Base-by-base conservation (phyloP, 257 asterid genomes). In the Nicotiana obtusifolia region DNA sequence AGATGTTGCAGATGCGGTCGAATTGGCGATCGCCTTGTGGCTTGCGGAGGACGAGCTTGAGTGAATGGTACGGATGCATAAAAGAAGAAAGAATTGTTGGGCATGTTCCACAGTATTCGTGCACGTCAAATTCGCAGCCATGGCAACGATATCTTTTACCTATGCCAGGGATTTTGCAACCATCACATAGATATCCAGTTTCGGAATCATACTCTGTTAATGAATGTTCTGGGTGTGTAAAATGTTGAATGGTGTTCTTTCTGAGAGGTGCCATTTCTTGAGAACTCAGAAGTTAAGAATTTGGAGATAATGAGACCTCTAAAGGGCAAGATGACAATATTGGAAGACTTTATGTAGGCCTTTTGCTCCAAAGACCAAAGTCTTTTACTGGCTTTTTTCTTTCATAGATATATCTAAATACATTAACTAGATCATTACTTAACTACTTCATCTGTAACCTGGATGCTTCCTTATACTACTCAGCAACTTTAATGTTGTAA, bases 21-120 rank as follows among this genome's bases (percentile, higher is more conserved):
- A 62, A 30, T 33, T 22, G 33, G 57, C 19, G 82, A 16, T 64
- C 82, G 1, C 87, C 84, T 2, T 82, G 47, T 41, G 47, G 47
- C 47, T 41, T 41, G 11, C 47, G 47, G 47, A 41, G 41, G 1
- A 84, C 90, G 1, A 90, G 84, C 30, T 62, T 35, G 28, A 90
- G 91, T 0, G 61, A 4, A 73, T 66, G 71, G 28, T 52, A 73
- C 3, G 83, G 78, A 49, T 66, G 83, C 52, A 81, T 66, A 54
- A 81, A 81, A 10, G 78, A 64, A 2, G 88, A 13, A 66, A 86
- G 88, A 52, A 30, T 35, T 0, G 52, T 76, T 0, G 92, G 92
- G 76, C 94, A 90, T 28, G 88, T 90, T 16, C 83, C 87, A 53
- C 91, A 90, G 69, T 85, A 89, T 31, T 89, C 90, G 44, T 90